phyloP scores from a whole-genome alignment of 1,284 basidiomycete species.

The Neotropicomus parvogracilis region DNA sequence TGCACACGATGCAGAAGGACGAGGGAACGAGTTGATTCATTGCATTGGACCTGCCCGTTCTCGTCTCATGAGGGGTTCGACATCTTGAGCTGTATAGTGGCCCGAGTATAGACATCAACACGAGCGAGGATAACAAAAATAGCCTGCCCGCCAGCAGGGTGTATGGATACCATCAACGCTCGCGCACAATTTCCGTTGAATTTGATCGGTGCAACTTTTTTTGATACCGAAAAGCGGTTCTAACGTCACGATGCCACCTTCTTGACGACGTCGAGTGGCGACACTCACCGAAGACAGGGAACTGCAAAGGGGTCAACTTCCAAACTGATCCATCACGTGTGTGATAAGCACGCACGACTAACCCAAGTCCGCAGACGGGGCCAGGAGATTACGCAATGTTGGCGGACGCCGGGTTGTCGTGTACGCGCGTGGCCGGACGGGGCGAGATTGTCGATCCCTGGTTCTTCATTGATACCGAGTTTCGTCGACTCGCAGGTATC shows the following conservation, averaged over 20 bases:
- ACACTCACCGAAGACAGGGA: slow-evolving; percentile 2
- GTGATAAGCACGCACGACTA: not conserved
- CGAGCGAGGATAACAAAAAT: slow-evolving; percentile 4
- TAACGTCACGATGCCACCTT: slow-evolving; percentile 13
- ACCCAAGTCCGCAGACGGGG: not conserved
- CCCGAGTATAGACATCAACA: slow-evolving; percentile 10
- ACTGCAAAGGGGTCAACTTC: not conserved
- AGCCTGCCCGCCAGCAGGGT: slow-evolving; percentile 6
- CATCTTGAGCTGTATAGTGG: too few relatives aligned
- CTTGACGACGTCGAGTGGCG: slow-evolving; percentile 7
- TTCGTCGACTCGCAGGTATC: slow-evolving; percentile 5
- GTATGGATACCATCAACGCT: slow-evolving; percentile 11
- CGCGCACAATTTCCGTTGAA: slow-evolving; percentile 25
- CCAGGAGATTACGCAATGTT: slow-evolving; percentile 9
- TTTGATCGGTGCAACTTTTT: slow-evolving; percentile 22
- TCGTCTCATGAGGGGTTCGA: too few relatives aligned
- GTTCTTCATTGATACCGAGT: slow-evolving; percentile 10
- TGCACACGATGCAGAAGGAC: too few relatives aligned
- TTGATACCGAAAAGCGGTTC: slow-evolving; percentile 8
- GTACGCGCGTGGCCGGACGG: not conserved
- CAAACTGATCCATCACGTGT: slow-evolving; percentile 2
- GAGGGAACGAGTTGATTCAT: too few relatives aligned
- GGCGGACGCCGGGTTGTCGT: too few relatives aligned
- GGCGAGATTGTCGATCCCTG: slow-evolving; percentile 21
- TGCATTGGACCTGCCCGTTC: not conserved